A percentile compares a stretch with the other conserved stretches of the same genome.
Conservation (phyloP, 805 yeast species). For the Isabelozyma pseudorhagii region DNA sequence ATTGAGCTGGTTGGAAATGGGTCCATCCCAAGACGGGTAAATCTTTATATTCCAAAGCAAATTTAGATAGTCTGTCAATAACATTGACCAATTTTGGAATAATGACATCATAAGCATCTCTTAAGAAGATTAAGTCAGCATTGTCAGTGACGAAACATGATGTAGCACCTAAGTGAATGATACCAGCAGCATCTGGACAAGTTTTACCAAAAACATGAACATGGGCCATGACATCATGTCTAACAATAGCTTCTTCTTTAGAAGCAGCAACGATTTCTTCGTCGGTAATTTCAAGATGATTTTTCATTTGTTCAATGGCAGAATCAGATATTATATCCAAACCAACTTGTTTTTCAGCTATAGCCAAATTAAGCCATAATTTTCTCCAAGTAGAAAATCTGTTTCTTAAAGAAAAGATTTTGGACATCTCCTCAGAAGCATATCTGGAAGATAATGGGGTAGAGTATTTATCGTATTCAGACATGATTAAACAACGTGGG, state of each 20-base stretch:
- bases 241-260: slow-evolving; percentile 92
- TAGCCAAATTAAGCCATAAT: slow-evolving; percentile 92
- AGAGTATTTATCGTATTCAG: slow-evolving; percentile 68
- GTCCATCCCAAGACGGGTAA: slow-evolving; percentile 98
- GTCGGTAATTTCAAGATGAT: slow-evolving; percentile 80
- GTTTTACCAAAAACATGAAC: slow-evolving; percentile 92
- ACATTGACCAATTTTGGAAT: slow-evolving; percentile 96
- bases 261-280: slow-evolving; percentile 88
- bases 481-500: slow-evolving; percentile 18
- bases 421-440: slow-evolving; percentile 97
- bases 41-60: slow-evolving; percentile 91
- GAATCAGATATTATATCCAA: slow-evolving; percentile 80
- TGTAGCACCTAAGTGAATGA: slow-evolving; percentile 97
- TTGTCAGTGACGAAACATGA: slow-evolving; percentile 97
- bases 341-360: slow-evolving; percentile 92
- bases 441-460: slow-evolving; percentile 96
- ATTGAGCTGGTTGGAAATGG: slow-evolving; percentile 99
- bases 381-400: slow-evolving; percentile 98
- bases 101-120: slow-evolving; percentile 91
- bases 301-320: slow-evolving; percentile 83
- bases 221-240: slow-evolving; percentile 99
- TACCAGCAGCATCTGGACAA: slow-evolving; percentile 96
- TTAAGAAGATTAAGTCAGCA: slow-evolving; percentile 92
- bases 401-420: slow-evolving; percentile 86
- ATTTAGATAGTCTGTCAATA: slow-evolving; percentile 81